Conservation (phyloP, 2,329 filamentous ascomycete genomes). For the Hyphodiscus sp. region DNA sequence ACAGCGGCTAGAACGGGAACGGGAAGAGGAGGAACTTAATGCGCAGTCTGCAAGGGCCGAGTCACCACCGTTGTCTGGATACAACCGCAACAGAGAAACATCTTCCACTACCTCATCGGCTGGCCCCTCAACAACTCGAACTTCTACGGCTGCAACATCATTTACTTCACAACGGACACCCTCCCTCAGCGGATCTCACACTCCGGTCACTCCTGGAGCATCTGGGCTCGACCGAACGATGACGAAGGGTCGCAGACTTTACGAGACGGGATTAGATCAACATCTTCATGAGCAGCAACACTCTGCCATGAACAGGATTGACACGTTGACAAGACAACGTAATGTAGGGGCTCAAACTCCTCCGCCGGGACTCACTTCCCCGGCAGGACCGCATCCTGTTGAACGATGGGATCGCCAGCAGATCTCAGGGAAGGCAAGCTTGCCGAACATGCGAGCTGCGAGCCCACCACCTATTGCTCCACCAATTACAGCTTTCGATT, state of each 20-base stretch:
- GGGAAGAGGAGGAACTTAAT: constrained; percentile 30
- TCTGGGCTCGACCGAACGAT: constrained; percentile 55
- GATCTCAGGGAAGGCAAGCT: constrained; percentile 53
- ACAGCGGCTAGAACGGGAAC: constrained; percentile 31
- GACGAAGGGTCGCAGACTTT: constrained; percentile 68
- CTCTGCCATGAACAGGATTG: constrained; percentile 70
- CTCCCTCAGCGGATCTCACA: constrained; percentile 45
- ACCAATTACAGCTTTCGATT: constrained; percentile 34
- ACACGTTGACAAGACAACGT: constrained; percentile 65
- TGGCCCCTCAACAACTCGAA: constrained; percentile 59
- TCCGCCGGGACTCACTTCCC: constrained; percentile 21
- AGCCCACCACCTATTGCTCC: constrained; percentile 35
- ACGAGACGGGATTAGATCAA: constrained; percentile 75
- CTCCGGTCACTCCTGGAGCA: constrained; percentile 31
- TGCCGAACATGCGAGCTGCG: constrained; percentile 58
- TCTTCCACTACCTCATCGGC: constrained; percentile 74
- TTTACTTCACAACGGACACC: constrained; percentile 64
- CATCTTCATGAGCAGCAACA: constrained; percentile 75
- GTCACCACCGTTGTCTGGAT: constrained; percentile 54
- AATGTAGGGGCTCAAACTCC: constrained; percentile 23
- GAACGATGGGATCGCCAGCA: constrained; percentile 44
- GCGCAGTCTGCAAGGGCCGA: constrained; percentile 40
- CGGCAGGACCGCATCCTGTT: constrained; percentile 32
- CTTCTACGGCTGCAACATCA: constrained; percentile 85
- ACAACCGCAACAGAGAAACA: constrained; percentile 73